A percentile compares a stretch with the other conserved stretches of the same genome.
These are phyloP conservation scores for Yamadazyma sp. DNA, from an alignment of 805 yeast species.

Conservation along the genomic window DNA sequence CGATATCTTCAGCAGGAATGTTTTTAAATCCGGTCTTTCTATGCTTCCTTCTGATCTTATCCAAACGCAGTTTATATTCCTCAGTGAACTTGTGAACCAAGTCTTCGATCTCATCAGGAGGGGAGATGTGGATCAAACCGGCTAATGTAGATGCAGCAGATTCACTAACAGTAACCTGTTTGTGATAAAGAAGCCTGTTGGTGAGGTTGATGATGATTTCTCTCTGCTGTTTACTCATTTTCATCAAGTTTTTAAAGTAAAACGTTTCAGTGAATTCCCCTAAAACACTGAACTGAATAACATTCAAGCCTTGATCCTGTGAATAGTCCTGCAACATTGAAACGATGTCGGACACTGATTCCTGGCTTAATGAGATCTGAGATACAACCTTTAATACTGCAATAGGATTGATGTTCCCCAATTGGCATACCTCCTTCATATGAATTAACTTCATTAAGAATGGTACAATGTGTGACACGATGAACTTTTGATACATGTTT, in stretches of 20 bases:
- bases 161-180: conserved; percentile 72
- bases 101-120: conserved; percentile 45
- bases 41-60: conserved; percentile 44
- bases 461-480: conserved; percentile 58
- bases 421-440: conserved; percentile 78
- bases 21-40: conserved; percentile 36
- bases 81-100: conserved; percentile 41
- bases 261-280: conserved; percentile 71
- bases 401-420: conserved; percentile 60
- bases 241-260: conserved; percentile 65
- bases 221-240: conserved; percentile 49
- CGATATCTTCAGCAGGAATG: conserved; percentile 39
- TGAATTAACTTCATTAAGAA: conserved; percentile 61
- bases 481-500: conserved; percentile 50
- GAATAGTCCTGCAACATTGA: conserved; percentile 42
- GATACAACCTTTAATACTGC: conserved; percentile 45
- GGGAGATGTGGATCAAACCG: conserved; percentile 69
- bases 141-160: conserved; percentile 73
- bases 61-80: conserved; percentile 28
- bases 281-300: conserved; percentile 58
- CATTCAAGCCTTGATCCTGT: conserved; percentile 26
- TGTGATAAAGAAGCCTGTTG: conserved; percentile 53
- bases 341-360: conserved; percentile 26
- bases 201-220: conserved; percentile 51
- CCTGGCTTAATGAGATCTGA: conserved; percentile 32